These are phyloP conservation scores for Cucurbitaria berberidis DNA, from an alignment of 2,329 filamentous ascomycete genomes.

Conservation along the genomic window DNA sequence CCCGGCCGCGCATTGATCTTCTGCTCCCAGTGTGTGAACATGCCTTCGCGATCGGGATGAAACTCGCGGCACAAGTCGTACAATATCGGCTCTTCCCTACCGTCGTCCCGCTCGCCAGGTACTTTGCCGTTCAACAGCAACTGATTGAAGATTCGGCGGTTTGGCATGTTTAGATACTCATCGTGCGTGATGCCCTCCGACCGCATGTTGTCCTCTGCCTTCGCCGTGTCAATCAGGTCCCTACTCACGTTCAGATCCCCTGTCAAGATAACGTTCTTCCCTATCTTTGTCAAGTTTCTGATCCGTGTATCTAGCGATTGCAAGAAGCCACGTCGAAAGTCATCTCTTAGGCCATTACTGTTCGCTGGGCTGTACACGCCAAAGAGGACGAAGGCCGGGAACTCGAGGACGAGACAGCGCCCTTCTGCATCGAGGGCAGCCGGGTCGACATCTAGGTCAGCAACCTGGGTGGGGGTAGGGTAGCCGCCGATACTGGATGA, in stretches of 20 bases:
- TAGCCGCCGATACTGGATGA: conserved; percentile 88
- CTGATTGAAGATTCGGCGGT: conserved; percentile 82
- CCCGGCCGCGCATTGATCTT: conserved; percentile 94
- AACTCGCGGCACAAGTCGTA: conserved; percentile 85
- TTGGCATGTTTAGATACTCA: conserved; percentile 74
- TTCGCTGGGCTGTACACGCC: conserved; percentile 92
- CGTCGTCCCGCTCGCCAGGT: conserved; percentile 69
- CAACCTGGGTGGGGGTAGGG: conserved; percentile 71
- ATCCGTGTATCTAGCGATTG: conserved; percentile 81
- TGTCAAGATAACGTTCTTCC: conserved; percentile 83
- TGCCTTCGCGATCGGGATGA: conserved; percentile 78
- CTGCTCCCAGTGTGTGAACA: conserved; percentile 98
- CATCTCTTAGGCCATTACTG: conserved; percentile 80
- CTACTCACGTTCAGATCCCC: conserved; percentile 86
- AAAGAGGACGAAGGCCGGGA: conserved; percentile 91
- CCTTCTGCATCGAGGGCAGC: conserved; percentile 85
- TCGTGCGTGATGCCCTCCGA: conserved; percentile 72
- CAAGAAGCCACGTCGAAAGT: conserved; percentile 82
- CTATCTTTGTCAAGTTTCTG: conserved; percentile 78
- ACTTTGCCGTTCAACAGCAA: conserved; percentile 77
- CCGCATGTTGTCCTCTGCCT: conserved; percentile 71
- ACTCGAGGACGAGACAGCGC: conserved; percentile 88
- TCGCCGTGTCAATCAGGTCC: conserved; percentile 76
- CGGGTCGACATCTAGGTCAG: conserved; percentile 67
- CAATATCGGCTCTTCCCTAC: conserved; percentile 72